Evolutionary conservation across 176 grass and related monocot species (phyloP), one percentile per base, ranked within the genome.

Genomic region (Carex pumila): DNA sequence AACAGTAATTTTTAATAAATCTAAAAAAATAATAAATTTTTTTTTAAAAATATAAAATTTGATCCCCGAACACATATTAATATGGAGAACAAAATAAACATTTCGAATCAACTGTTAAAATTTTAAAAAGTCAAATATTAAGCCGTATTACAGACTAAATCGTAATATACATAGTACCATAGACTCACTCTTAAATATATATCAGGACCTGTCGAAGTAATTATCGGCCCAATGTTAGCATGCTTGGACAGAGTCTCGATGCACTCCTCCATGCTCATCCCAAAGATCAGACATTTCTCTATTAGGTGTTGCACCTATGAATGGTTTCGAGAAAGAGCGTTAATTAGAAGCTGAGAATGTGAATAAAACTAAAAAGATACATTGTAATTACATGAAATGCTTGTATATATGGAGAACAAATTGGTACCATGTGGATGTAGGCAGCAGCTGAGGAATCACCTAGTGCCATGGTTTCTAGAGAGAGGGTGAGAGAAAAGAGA

Each of bases 251-350:
- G 88, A 66, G 86, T 82, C 60, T 92, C 91, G 85, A 92, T 87
- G 86, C 91, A 97, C 88, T 97, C 94, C 72, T 97, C 94, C 91
- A 97, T 92, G 91, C 82, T 94, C 94, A 97, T 94, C 82, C 89
- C 89, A 64, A 91, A 94, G 60, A 90, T 81, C 72, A 97, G 87
- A 79, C 94, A 97, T 36, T 52, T 90, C 84, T 97, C 94, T 21
- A 97, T 97, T 86, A 97, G 89, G 52, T 97, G 89, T 69, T 97
- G 94, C 39, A 97, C 91, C 94, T 97, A 62, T 64, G 25, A 2
- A 63, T 17, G 14, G 25, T 49, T 39, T 1, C 56, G 75, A 61
- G 12, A 80, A 68, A n/a, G 3, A 47, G 34, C 6, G 25, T 25
- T 25, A 10, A 41, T 65, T 59, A 49, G 57, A 15, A 31, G 21